These are phyloP conservation scores for Lojkania enalia DNA, from an alignment of 2,329 filamentous ascomycete genomes.

Conservation along the genomic window DNA sequence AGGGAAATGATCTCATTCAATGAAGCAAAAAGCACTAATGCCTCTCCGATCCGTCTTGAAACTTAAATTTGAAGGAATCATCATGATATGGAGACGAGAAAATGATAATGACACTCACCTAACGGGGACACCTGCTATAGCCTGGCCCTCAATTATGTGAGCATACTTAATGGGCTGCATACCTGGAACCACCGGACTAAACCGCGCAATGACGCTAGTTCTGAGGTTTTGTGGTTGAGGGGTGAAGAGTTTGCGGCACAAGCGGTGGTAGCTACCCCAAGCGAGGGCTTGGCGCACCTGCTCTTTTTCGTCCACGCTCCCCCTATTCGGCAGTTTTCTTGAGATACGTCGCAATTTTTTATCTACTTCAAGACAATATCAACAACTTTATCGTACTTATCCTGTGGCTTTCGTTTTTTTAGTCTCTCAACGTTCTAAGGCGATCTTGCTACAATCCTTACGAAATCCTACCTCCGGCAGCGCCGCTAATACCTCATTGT, in stretches of 20 bases:
- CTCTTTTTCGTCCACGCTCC: not conserved
- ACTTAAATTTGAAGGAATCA: slow-evolving; percentile 31
- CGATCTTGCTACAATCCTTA: not conserved
- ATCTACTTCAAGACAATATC: no score
- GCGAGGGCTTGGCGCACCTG: not conserved
- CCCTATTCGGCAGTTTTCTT: no score
- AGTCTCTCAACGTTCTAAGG: not conserved
- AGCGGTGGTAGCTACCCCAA: not conserved
- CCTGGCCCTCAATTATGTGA: not conserved
- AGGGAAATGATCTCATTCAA: slow-evolving; percentile 27
- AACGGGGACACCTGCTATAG: not conserved
- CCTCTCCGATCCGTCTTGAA: slow-evolving; percentile 44
- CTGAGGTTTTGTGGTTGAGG: not conserved
- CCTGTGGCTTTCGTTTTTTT: no score
- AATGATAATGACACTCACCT: not conserved
- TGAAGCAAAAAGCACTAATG: slow-evolving; percentile 29
- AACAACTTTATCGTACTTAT: no score
- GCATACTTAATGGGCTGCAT: not conserved
- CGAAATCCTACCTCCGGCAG: no score
- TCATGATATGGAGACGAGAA: slow-evolving; percentile 20
- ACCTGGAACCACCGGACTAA: not conserved
- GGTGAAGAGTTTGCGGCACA: not conserved
- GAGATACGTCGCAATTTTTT: no score
- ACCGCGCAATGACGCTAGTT: not conserved
- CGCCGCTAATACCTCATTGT: no score